Base-by-base conservation (phyloP, 2,329 filamentous ascomycete species). In the Stemphylium vesicarium region DNA sequence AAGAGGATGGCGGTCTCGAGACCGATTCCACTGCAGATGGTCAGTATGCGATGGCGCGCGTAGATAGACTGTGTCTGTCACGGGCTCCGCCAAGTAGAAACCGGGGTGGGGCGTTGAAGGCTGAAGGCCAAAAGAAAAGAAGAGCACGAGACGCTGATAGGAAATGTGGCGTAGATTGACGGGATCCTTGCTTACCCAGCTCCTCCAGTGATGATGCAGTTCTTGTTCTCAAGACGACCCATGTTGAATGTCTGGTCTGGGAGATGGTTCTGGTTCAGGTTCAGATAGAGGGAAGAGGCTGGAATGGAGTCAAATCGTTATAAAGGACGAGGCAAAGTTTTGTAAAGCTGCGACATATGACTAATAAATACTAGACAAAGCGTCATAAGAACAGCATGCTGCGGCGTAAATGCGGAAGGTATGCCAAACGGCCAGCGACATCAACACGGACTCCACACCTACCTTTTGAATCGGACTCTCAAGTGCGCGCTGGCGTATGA, bases 1-100 rank as follows among this genome's bases (percentile, higher is more conserved):
- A 97, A 96, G 55, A 96, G 89, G 65, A 97, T 93, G 51, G 85
- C 85, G 2, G 93, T 96, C 80, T 97, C 92, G 43, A 97, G 89
- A 63, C 93, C 93, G 71, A 97, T 97, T 71, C 93, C 93, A 71
- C 93, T 93, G 70, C 18, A 32, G 22, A 2, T 24, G 22, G 62
- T 74, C 57, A 73, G 67, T 38, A 20, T 33, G 24, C 16, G 20
- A 31, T 22, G 32, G 10, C 10, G n/a, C 31, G 22, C 13, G 36
- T 4, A 10, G 36, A 11, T 29, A 22, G 5, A 16, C 20, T 31
- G 31, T 18, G 24, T 8, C 20, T 20, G 20, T 4, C 20, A 20
- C 4, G 20, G 20, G 20, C 20, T 5, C 20, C 26, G 10, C 8
- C 26, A 29, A 29, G 8, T 29, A 11, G 26, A 11, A 11, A 29